Percentiles rank a stretch among this genome's conserved stretches.
These are phyloP conservation scores for Eryngium alpinum DNA, from an alignment of 140 eudicot species.

Conservation along the genomic window DNA sequence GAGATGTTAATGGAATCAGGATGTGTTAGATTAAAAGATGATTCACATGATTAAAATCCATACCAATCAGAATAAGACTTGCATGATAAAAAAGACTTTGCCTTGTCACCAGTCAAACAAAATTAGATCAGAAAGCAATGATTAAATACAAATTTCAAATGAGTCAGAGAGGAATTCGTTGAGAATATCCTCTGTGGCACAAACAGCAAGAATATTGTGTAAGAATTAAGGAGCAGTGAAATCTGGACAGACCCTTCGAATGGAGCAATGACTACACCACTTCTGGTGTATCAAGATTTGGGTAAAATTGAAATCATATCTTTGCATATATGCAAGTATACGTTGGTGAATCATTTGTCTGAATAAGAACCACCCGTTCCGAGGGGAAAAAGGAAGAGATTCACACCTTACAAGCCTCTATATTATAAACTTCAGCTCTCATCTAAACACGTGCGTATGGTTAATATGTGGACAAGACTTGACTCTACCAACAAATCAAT, in stretches of 20 bases:
- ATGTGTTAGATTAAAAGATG: neutral
- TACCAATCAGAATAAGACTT: neutral
- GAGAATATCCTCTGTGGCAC: neutral
- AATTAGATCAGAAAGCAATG: neutral
- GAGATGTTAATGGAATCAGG: neutral
- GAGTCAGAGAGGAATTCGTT: neutral
- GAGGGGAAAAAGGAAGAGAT: too few species aligned
- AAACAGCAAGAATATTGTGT: neutral
- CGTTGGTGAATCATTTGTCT: too few species aligned
- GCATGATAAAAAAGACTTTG: neutral
- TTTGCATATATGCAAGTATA: too few species aligned
- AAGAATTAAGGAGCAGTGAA: neutral
- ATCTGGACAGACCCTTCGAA: neutral
- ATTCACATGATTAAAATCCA: neutral
- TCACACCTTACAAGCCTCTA: too few species aligned
- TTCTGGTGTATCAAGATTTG: too few species aligned
- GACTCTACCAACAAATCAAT: too few species aligned
- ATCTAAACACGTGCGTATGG: too few species aligned
- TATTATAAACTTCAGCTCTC: too few species aligned
- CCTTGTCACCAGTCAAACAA: neutral
- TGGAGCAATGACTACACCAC: neutral
- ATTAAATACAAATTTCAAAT: neutral
- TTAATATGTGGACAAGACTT: too few species aligned
- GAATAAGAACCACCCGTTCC: too few species aligned
- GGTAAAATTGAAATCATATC: too few species aligned